Percentiles rank a stretch among this genome's conserved stretches.
These are phyloP conservation scores for Aegilops speltoides DNA, from an alignment of 176 grass and related monocot genomes.

Conservation along the genomic window DNA sequence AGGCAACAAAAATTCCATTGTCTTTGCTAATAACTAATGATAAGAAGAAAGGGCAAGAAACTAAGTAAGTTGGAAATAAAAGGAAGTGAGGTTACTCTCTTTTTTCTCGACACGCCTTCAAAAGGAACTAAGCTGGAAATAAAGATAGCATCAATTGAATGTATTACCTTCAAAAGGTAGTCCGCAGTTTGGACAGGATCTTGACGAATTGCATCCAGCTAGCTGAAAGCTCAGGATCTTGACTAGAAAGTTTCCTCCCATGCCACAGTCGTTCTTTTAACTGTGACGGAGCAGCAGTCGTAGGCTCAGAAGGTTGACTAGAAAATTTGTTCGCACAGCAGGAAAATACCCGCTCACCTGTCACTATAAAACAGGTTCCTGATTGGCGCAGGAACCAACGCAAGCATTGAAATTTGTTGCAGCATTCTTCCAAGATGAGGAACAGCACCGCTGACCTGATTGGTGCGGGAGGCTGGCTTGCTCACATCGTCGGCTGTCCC, in stretches of 20 bases:
- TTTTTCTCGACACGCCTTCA: background rate
- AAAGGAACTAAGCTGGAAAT: background rate
- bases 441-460: too few relatives aligned
- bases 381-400: too few relatives aligned
- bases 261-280: background rate
- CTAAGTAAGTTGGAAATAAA: background rate
- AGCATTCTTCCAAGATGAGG: too few relatives aligned
- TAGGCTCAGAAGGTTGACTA: background rate
- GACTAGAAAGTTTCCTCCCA: too few relatives aligned
- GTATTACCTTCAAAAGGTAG: background rate
- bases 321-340: background rate
- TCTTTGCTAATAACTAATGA: too few relatives aligned
- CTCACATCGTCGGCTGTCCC: background rate
- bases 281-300: background rate
- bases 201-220: too few relatives aligned
- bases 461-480: background rate
- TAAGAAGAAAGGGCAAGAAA: too few relatives aligned
- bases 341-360: background rate
- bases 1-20: too few relatives aligned
- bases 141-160: background rate
- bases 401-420: too few relatives aligned
- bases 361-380: background rate
- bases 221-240: too few relatives aligned
- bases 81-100: background rate
- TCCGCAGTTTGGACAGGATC: background rate